Evolutionary conservation across 2,329 filamentous ascomycete genomes (phyloP).

Genomic region (Stromatinia cepivora): DNA sequence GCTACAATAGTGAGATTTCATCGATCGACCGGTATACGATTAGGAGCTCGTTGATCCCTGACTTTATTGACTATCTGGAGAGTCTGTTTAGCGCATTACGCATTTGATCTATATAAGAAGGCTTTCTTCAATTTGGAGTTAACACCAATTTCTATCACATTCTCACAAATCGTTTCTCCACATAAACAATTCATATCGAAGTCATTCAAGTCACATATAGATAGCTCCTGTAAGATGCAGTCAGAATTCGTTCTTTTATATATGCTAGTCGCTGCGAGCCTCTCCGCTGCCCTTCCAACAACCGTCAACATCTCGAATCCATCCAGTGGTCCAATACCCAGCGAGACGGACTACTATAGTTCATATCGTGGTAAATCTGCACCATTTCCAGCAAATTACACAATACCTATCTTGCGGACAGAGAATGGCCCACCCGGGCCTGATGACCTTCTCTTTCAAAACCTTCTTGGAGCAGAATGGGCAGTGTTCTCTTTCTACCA

Average conservation of each 20-base stretch:
- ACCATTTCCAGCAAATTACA: slow-evolving; percentile 45
- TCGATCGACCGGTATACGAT: not conserved
- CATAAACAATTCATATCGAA: not conserved
- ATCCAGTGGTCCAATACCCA: slow-evolving; percentile 35
- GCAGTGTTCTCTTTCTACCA: slow-evolving; percentile 49
- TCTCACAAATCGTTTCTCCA: not conserved
- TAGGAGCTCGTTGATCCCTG: not conserved
- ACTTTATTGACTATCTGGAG: not conserved
- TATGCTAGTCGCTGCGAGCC: not conserved
- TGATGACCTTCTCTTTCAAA: slow-evolving; percentile 49
- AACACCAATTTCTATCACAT: not conserved
- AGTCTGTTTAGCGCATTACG: not conserved
- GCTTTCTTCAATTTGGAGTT: not conserved
- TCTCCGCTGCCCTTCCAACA: slow-evolving; percentile 9
- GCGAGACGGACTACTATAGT: slow-evolving; percentile 41
- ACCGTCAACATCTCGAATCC: slow-evolving; percentile 6
- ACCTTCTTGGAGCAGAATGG: slow-evolving; percentile 49
- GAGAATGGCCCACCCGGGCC: slow-evolving; percentile 39
- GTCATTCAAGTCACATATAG: too few species aligned
- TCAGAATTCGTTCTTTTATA: not conserved
- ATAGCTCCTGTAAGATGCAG: not conserved
- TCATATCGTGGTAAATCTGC: slow-evolving; percentile 40
- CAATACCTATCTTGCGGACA: slow-evolving; percentile 40
- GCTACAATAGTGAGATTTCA: not conserved
- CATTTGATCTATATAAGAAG: not conserved